A percentile compares a stretch with the other conserved stretches of the same genome.
These are phyloP conservation scores for Termitomyces sp. DNA, from an alignment of 768 basidiomycete genomes.

Conservation along the genomic window DNA sequence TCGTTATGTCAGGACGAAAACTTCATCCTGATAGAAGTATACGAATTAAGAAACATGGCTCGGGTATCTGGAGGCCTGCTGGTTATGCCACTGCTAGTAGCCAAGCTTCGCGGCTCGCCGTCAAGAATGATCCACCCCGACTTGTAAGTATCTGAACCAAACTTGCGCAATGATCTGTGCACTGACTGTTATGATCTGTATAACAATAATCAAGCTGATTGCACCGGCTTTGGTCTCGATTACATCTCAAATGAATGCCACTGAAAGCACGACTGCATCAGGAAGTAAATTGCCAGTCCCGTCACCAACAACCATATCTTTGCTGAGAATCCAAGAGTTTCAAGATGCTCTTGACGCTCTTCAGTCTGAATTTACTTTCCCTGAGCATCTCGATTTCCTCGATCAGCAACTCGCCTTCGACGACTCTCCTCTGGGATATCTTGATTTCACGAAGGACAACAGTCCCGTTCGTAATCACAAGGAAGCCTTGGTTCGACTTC, in stretches of 20 bases:
- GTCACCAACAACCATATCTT: background rate
- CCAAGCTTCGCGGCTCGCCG: constrained; percentile 5
- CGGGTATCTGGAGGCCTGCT: constrained; percentile 1
- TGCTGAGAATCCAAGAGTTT: background rate
- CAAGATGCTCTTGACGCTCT: background rate
- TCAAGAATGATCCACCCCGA: background rate
- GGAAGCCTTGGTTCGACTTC: constrained; percentile 1
- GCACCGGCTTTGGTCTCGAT: background rate
- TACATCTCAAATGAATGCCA: background rate
- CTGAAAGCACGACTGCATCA: background rate
- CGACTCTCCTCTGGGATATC: constrained; percentile 3
- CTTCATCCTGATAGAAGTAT: background rate
- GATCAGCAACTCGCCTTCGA: background rate
- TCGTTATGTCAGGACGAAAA: background rate
- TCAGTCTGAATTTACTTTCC: background rate
- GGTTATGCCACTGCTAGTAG: constrained; percentile 5
- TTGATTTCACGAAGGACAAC: background rate
- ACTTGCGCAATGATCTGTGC: background rate
- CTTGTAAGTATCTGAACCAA: background rate
- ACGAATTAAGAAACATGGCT: background rate
- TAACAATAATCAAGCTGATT: background rate
- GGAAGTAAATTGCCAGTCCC: background rate
- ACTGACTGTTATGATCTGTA: background rate
- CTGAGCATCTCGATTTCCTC: constrained; percentile 1
- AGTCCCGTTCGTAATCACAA: constrained; percentile 2